A percentile compares a stretch with the other conserved stretches of the same genome.
phyloP scores from a whole-genome alignment of 1,284 basidiomycete genomes.

The Fistulina hepatica region DNA sequence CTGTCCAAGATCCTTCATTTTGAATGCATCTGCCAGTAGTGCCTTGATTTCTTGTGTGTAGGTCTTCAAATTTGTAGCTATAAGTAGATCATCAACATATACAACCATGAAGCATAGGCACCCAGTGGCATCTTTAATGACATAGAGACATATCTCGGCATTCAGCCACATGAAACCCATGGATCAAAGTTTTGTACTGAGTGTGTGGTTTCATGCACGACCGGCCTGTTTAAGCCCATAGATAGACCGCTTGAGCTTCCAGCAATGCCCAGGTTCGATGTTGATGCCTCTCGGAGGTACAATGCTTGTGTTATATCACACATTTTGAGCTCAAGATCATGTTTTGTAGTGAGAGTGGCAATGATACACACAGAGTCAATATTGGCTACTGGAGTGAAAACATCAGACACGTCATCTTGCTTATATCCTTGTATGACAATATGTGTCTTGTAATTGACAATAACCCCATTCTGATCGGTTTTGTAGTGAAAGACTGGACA shows the following conservation, averaged over 20 bases:
- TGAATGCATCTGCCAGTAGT: constrained; percentile 16
- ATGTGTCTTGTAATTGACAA: constrained; percentile 11
- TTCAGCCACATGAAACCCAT: constrained; percentile 16
- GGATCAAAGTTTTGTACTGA: constrained; percentile 9
- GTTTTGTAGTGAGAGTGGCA: constrained; percentile 21
- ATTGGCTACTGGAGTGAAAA: constrained; percentile 24
- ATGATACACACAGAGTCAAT: constrained; percentile 23
- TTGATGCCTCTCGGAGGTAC: constrained; percentile 12
- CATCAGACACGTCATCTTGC: constrained; percentile 22
- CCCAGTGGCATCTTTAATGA: constrained; percentile 8
- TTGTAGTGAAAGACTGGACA: constrained; percentile 3
- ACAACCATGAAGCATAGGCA: constrained; percentile 15
- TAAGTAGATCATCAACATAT: constrained; percentile 18
- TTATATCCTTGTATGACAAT: constrained; percentile 12
- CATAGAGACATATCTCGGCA: constrained; percentile 18
- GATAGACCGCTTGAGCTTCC: constrained; percentile 12
- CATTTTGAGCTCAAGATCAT: constrained; percentile 23
- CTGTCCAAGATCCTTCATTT: constrained; percentile 23
- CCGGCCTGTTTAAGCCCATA: constrained; percentile 19
- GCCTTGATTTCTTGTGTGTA: constrained; percentile 15
- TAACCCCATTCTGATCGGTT: constrained; percentile 5
- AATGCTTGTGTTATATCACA: constrained; percentile 21
- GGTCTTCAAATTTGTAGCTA: constrained; percentile 9
- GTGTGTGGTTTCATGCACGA: constrained; percentile 15
- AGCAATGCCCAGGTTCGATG: constrained; percentile 10